These are phyloP conservation scores for Pleurozium schreberi DNA, from an alignment of 225 moss, liverwort and hornwort genomes.

Conservation along the genomic window DNA sequence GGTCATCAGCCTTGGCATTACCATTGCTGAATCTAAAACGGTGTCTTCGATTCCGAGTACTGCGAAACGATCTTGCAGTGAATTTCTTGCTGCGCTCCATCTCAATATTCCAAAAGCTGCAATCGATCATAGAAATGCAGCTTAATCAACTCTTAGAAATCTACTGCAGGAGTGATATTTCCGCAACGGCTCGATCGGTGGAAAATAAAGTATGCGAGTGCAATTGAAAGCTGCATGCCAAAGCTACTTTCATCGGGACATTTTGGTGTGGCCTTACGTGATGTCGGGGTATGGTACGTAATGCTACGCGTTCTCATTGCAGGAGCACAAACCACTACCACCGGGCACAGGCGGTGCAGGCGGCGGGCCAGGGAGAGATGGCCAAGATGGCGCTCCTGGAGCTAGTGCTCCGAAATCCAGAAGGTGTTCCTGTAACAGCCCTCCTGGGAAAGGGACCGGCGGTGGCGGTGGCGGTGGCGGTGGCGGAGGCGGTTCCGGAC, in stretches of 20 bases:
- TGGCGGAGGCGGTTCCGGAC: background rate
- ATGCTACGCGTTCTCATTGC: background rate
- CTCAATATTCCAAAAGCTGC: background rate
- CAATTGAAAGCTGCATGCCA: background rate
- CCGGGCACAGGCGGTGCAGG: slow-evolving; percentile 36
- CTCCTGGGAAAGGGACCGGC: background rate
- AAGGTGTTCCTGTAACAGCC: slow-evolving; percentile 20
- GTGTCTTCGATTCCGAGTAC: background rate
- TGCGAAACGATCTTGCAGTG: background rate
- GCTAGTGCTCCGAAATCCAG: background rate
- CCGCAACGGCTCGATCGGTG: background rate
- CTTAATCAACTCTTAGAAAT: too few relatives aligned
- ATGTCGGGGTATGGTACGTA: background rate
- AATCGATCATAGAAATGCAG: background rate
- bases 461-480: slow-evolving; percentile 1
- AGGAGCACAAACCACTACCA: background rate
- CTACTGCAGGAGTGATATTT: background rate
- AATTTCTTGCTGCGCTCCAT: background rate
- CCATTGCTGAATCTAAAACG: background rate
- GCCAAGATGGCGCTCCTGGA: slow-evolving; percentile 19
- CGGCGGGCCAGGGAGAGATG: slow-evolving; percentile 18
- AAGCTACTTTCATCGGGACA: background rate
- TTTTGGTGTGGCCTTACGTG: too few relatives aligned
- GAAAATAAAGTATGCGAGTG: background rate
- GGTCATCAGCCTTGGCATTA: background rate